Evolutionary conservation across 164 flowering plant species (phyloP).

Genomic region (Macadamia integrifolia): DNA sequence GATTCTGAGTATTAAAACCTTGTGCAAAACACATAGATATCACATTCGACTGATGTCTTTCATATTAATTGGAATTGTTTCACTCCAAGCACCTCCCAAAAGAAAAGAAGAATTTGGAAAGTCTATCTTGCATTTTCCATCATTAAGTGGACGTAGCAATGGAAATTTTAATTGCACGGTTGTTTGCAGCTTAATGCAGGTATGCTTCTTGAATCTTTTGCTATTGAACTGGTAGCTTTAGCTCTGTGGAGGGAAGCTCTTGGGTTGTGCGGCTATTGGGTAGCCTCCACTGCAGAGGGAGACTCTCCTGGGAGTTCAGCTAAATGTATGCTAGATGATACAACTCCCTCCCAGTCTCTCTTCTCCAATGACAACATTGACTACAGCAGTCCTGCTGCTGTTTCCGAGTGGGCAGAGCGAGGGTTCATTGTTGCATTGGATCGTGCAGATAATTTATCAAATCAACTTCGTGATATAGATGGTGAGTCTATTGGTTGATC

Average conservation of each 20-base stretch:
- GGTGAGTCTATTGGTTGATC: conserved; percentile 23
- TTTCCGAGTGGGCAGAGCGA: conserved; percentile 31
- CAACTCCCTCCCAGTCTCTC: conserved; percentile 5
- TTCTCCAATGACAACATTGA: conserved; percentile 15
- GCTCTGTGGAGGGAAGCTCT: conserved; percentile 48
- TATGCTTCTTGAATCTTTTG: conserved; percentile 37
- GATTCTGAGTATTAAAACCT: too few relatives aligned
- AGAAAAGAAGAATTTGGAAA: background rate
- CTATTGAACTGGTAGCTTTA: conserved; percentile 43
- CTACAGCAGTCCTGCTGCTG: conserved; percentile 32
- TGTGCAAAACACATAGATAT: too few relatives aligned
- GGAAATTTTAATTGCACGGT: conserved; percentile 7
- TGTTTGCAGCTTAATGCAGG: conserved; percentile 35
- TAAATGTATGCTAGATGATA: conserved; percentile 7
- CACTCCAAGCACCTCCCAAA: too few relatives aligned
- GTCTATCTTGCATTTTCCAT: too few relatives aligned
- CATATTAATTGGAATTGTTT: too few relatives aligned
- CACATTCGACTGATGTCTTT: too few relatives aligned
- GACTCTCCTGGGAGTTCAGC: conserved; percentile 18
- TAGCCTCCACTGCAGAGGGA: conserved; percentile 14
- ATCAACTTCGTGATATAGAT: conserved; percentile 26
- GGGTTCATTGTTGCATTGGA: conserved; percentile 40
- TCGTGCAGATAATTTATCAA: conserved; percentile 37
- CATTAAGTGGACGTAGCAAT: too few relatives aligned
- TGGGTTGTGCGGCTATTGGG: conserved; percentile 30